These are phyloP conservation scores for Calophaca sinica DNA, from an alignment of 306 rosid genomes.

Conservation along the genomic window DNA sequence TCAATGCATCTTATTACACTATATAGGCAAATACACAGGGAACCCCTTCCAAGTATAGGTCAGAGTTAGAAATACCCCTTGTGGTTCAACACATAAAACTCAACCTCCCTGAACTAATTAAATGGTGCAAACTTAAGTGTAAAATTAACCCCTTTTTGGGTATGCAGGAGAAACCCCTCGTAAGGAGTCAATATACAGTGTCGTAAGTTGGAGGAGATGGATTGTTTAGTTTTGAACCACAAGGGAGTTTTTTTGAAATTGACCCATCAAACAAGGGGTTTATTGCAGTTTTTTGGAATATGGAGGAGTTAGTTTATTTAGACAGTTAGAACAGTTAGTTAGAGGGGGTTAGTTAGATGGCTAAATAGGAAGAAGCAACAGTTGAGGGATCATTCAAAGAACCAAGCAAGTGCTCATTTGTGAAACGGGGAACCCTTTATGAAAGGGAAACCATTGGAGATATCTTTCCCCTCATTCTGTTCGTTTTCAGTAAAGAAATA, in stretches of 20 bases:
- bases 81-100: slow-evolving; percentile 15
- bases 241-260: not conserved
- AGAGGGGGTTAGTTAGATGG: too few species aligned
- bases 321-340: too few species aligned
- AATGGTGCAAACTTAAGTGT: not conserved
- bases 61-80: slow-evolving; percentile 7
- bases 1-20: slow-evolving; percentile 10
- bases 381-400: too few species aligned
- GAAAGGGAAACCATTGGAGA: not conserved
- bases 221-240: not conserved
- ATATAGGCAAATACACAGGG: not conserved
- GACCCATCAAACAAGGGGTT: not conserved
- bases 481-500: slow-evolving; percentile 1
- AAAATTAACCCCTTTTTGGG: not conserved
- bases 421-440: not conserved
- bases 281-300: not conserved
- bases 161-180: not conserved
- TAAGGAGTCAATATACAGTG: not conserved
- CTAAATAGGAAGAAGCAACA: too few species aligned
- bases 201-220: not conserved
- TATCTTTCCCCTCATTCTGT: not conserved
- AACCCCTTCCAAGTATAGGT: slow-evolving; percentile 30
- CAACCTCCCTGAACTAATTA: not conserved
- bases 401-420: slow-evolving; percentile 9
- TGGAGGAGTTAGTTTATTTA: too few species aligned